These are phyloP conservation scores for Solanum ossicruentum DNA, from an alignment of 257 asterid genomes.

Conservation along the genomic window DNA sequence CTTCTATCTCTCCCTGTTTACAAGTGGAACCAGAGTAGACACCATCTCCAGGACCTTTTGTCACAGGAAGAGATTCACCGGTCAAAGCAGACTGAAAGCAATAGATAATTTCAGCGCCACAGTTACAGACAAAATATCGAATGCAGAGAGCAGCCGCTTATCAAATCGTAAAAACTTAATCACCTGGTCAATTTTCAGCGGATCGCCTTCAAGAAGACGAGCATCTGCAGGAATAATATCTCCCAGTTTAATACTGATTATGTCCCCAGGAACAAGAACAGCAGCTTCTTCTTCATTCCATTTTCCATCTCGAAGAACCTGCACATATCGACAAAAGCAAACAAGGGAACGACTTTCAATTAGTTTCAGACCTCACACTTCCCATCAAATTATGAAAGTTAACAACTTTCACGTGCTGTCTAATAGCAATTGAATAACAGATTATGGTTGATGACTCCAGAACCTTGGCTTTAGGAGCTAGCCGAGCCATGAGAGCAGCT, in stretches of 20 bases:
- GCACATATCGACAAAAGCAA: conserved; percentile 3
- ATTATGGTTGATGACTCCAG: background rate
- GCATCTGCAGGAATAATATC: conserved; percentile 95
- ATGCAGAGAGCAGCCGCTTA: background rate
- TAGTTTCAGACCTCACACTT: background rate
- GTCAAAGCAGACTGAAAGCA: conserved; percentile 86
- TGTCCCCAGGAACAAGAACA: conserved; percentile 81
- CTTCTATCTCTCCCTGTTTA: conserved; percentile 94
- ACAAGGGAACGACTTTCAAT: background rate
- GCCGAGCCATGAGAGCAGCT: conserved; percentile 98
- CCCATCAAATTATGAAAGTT: background rate
- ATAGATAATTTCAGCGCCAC: background rate
- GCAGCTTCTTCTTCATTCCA: conserved; percentile 90
- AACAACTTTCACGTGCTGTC: background rate
- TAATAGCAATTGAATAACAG: background rate
- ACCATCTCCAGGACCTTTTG: conserved; percentile 94
- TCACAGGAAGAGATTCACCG: conserved; percentile 94
- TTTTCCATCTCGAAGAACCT: conserved; percentile 94
- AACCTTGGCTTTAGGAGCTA: conserved; percentile 95
- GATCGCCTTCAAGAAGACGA: conserved; percentile 92
- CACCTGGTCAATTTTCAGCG: conserved; percentile 92
- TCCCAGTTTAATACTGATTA: conserved; percentile 80
- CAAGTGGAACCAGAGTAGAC: conserved; percentile 96
- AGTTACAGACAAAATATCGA: background rate
- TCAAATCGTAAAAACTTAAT: conserved; percentile 1